Base-by-base conservation (phyloP, 805 yeast species). In the Zygosaccharomyces pseudorouxii region DNA sequence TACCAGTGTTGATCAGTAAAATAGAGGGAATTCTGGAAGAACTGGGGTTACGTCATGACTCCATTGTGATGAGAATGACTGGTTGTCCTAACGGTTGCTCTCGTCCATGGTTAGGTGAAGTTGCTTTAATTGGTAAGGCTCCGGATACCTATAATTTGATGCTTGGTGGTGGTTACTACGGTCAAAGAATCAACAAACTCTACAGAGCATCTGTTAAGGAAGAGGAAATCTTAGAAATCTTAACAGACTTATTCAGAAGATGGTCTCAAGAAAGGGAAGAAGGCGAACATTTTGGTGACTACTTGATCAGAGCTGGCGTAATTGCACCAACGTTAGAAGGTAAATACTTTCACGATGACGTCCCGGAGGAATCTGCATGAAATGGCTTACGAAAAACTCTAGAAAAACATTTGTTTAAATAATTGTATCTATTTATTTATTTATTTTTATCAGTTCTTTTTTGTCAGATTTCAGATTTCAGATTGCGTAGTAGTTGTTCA, bases 61-160 rank as follows among this genome's bases (percentile, higher is more conserved):
- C 96, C 6, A 78, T 92, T 56, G 96, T 89, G 20, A 86, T 92
- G 95, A 82, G 98, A 74, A 90, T 92, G 97, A 92, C 97, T 27
- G 98, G 98, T 49, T 92, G 98, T 77, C 97, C 97, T 47, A 92
- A 92, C 68, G 98, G 98, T 57, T 92, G 98, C 75, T 93, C 98
- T 20, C 82, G 98, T 69, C 98, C 98, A 25, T 92, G 97, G 97
- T 72, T 92, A 45, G 98, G 97, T 4, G 98, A 92, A 69, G 81
- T 92, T 50, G 98, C 97, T 0, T 76, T 89, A 51, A 95, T 92
- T 49, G 98, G 98, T 68, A 92, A 92, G 68, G 97, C 98, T 0
- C 81, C 78, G 55, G 96, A 95, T 45, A 89, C 95, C 14, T 92
- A 92, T 71, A 92, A 92, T 70, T 77, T 92, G 70, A 77, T 90